Conservation (phyloP, 768 basidiomycete genomes). For the Phaffia australis region DNA sequence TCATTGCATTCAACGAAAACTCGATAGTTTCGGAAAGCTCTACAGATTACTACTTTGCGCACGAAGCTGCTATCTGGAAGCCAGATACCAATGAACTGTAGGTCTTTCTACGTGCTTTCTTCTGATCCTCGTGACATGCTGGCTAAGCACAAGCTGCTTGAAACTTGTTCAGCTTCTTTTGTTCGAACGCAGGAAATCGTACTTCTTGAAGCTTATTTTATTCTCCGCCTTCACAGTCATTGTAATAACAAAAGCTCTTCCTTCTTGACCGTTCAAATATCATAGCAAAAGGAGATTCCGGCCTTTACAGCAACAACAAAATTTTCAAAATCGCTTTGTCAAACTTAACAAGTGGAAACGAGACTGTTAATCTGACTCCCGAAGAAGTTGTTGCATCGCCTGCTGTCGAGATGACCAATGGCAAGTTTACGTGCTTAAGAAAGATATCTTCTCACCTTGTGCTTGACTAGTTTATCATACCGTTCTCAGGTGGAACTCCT, state of each 20-base stretch:
- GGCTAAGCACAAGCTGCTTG: not conserved
- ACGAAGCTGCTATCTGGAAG: constrained; percentile 2
- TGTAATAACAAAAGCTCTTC: too few relatives aligned
- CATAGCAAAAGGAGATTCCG: not conserved
- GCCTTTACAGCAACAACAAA: constrained; percentile 18
- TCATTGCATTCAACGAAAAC: too few relatives aligned
- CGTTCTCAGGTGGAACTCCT: constrained; percentile 39
- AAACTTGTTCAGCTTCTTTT: not conserved
- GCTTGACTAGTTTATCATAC: not conserved
- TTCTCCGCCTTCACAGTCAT: not conserved
- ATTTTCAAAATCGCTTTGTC: constrained; percentile 11
- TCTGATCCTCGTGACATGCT: not conserved
- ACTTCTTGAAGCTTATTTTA: not conserved
- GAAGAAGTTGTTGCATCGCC: not conserved
- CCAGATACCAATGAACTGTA: not conserved
- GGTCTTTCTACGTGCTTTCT: not conserved
- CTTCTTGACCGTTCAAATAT: too few relatives aligned
- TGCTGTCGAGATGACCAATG: not conserved
- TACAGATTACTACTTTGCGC: not conserved
- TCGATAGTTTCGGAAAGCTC: too few relatives aligned
- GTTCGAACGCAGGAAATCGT: not conserved
- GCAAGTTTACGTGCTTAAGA: not conserved
- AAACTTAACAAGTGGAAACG: not conserved
- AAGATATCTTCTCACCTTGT: not conserved
- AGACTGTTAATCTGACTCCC: not conserved